Conservation (phyloP, 495 filamentous ascomycete species). For the Hypoxylon perforatum region DNA sequence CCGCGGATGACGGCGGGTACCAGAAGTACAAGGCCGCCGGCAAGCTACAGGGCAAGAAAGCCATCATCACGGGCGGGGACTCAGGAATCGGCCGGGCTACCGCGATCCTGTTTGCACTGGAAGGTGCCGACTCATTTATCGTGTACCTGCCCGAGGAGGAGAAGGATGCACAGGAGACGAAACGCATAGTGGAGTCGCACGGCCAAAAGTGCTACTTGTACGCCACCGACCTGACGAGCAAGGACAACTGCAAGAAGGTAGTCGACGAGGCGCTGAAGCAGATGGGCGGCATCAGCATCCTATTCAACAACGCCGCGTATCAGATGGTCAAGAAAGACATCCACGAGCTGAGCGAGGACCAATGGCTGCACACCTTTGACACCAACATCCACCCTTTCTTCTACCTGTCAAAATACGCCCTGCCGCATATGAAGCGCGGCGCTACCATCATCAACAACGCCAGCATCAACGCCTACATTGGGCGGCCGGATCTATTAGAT, state of each 20-base stretch:
- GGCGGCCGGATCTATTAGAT: slow-evolving; percentile 83
- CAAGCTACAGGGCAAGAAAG: slow-evolving; percentile 79
- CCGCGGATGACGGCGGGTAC: slow-evolving; percentile 75
- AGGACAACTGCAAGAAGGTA: slow-evolving; percentile 75
- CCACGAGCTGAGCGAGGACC: slow-evolving; percentile 77
- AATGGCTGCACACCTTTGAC: slow-evolving; percentile 81
- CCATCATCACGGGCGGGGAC: slow-evolving; percentile 86
- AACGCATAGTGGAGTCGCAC: slow-evolving; percentile 70
- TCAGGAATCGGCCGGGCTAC: slow-evolving; percentile 83
- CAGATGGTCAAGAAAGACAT: slow-evolving; percentile 82
- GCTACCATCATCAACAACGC: slow-evolving; percentile 87
- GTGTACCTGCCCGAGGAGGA: slow-evolving; percentile 82
- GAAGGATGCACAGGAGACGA: slow-evolving; percentile 79
- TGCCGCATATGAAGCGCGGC: slow-evolving; percentile 81
- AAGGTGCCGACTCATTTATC: slow-evolving; percentile 81
- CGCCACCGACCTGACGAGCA: slow-evolving; percentile 69
- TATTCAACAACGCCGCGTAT: slow-evolving; percentile 84
- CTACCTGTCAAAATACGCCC: slow-evolving; percentile 79
- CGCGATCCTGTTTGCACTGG: slow-evolving; percentile 83
- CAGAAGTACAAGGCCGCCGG: slow-evolving; percentile 81
- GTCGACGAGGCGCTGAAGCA: slow-evolving; percentile 70
- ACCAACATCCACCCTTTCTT: slow-evolving; percentile 81
- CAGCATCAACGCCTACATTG: slow-evolving; percentile 83
- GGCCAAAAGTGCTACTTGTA: slow-evolving; percentile 71
- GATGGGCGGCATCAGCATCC: slow-evolving; percentile 78